Base-by-base conservation (phyloP, 2,329 filamentous ascomycete genomes). In the Lasiodiplodia theobromae region DNA sequence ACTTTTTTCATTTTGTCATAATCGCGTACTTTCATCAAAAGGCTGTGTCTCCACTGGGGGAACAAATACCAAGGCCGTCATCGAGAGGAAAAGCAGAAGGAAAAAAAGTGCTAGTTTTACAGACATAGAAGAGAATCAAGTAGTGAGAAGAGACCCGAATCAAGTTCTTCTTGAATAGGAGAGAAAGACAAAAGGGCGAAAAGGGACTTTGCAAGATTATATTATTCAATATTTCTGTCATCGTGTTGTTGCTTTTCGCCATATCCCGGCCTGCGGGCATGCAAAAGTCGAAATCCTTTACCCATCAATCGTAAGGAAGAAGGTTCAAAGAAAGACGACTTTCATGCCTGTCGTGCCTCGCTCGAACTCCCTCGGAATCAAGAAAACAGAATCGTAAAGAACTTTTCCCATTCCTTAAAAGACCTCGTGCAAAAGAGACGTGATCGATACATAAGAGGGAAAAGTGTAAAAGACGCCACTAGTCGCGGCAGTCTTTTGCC, bases 331-430 rank as follows among this genome's bases (percentile, higher is more conserved):
- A 67, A 60, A 67, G 56, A 67, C 40, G 44, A 51, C 44, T 67
- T 67, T 52, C 54, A 67, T 67, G 65, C 53, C 58, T 63, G 58
- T 63, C 65, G 65, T 60, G 65, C 65, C 65, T 67, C 64, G 56
- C 65, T 60, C 44, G 47, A 60, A 67, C 65, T 67, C 65, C 64
- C 53, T 67, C 56, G 40, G 65, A 67, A 67, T 67, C 65, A 60
- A 66, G 53, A 66, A 67, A 58, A 60, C 54, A 67, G 65, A 58
- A 47, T 58, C 65, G 53, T 67, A 21, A 58, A 52, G 44, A 49
- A 67, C 65, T 67, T 67, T 67, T 67, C 54, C 65, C 65, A 58
- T 67, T 67, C 65, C 65, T 51, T 60, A 28, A 67, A 52, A 60
- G 54, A 67, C 65, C 65, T 67, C 65, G 56, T 67, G 28, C 60